These are phyloP conservation scores for Fagus crenata DNA, from an alignment of 306 rosid genomes.

Conservation along the genomic window DNA sequence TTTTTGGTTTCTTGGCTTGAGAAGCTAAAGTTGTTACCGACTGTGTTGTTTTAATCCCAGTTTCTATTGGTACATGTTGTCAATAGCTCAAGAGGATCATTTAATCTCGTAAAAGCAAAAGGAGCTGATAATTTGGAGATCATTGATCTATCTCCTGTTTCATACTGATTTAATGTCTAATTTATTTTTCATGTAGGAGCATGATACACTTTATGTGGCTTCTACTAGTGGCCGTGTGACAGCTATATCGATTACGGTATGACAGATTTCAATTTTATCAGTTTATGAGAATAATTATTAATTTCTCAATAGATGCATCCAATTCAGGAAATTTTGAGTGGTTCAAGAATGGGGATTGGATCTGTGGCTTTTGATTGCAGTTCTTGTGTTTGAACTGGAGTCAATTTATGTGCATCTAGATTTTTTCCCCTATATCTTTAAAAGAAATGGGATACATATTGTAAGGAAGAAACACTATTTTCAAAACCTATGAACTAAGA, in stretches of 20 bases:
- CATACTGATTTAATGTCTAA: neutral
- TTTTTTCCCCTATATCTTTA: neutral
- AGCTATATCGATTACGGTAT: conserved; percentile 60
- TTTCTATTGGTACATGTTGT: neutral
- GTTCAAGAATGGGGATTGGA: neutral
- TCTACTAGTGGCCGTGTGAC: conserved; percentile 78
- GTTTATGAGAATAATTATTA: neutral
- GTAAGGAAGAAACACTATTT: neutral
- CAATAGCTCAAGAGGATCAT: neutral
- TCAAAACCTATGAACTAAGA: neutral
- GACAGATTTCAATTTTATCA: conserved; percentile 25
- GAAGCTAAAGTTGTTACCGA: neutral
- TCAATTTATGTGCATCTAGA: neutral
- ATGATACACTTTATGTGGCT: conserved; percentile 69
- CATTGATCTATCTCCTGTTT: conserved; percentile 7
- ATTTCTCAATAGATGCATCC: neutral
- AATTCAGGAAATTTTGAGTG: neutral
- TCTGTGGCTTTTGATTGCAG: neutral
- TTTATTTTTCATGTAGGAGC: conserved; percentile 48
- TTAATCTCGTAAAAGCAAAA: neutral
- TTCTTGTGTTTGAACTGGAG: neutral
- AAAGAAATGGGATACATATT: neutral
- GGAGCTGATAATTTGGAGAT: conserved; percentile 2
- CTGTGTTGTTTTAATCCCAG: neutral
- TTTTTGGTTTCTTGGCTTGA: conserved; percentile 2